These are phyloP conservation scores for Fusarium xylarioides DNA, from an alignment of 2,329 filamentous ascomycete genomes.

Conservation along the genomic window DNA sequence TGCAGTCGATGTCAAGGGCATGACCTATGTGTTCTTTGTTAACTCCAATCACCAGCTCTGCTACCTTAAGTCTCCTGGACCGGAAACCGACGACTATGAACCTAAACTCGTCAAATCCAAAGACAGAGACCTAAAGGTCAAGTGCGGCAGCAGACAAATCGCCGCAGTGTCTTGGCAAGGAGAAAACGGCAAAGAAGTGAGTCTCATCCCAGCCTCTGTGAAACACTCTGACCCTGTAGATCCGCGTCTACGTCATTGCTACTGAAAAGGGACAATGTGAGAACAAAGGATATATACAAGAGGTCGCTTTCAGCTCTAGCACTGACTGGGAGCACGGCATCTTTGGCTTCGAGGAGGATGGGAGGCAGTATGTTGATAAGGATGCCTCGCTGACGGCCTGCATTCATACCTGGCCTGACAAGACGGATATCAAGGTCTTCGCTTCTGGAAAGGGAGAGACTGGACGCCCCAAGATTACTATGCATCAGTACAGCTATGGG, in stretches of 20 bases:
- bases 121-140: background rate
- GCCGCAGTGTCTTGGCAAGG: background rate
- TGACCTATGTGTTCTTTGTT: background rate
- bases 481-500: background rate
- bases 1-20: background rate
- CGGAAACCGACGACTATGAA: background rate
- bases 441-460: background rate
- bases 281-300: background rate
- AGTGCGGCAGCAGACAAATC: background rate
- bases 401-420: background rate
- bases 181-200: background rate
- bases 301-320: background rate
- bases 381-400: background rate
- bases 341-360: background rate
- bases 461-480: rapidly evolving
- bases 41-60: background rate
- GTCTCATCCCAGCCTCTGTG: rapidly evolving
- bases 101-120: background rate
- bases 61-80: background rate
- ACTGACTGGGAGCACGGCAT: background rate
- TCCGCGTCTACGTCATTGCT: background rate
- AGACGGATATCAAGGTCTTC: background rate
- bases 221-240: background rate
- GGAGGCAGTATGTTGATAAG: background rate
- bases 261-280: background rate